Conservation (phyloP, 192 early-diverging fungal species). For the Podila epicladia region DNA sequence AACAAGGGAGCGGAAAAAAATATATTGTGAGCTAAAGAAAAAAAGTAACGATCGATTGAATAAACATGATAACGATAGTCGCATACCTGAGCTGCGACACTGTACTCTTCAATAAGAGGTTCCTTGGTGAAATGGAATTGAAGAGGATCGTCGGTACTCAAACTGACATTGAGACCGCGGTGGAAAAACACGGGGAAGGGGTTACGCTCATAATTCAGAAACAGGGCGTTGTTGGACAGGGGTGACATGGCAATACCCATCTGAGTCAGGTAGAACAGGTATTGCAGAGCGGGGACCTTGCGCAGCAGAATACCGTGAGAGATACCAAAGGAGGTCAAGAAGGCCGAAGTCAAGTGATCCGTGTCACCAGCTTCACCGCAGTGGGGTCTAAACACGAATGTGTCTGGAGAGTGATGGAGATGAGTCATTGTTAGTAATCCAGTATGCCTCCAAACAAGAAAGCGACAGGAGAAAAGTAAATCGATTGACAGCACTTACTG, state of each 20-base stretch:
- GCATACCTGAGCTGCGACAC: constrained; percentile 89
- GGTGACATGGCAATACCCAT: constrained; percentile 99
- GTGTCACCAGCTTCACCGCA: constrained; percentile 97
- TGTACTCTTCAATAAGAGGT: constrained; percentile 97
- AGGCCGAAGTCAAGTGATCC: constrained; percentile 92
- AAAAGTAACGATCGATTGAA: background rate
- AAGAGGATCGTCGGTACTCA: constrained; percentile 96
- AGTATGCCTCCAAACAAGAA: background rate
- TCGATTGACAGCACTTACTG: constrained; percentile 62
- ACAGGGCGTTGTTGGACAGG: constrained; percentile 96
- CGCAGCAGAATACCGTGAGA: constrained; percentile 95
- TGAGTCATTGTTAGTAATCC: background rate
- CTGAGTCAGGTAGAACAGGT: constrained; percentile 95
- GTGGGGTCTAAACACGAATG: constrained; percentile 95
- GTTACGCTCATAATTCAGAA: constrained; percentile 94
- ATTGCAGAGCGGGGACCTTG: constrained; percentile 96
- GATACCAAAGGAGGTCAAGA: constrained; percentile 90
- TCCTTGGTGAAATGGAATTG: constrained; percentile 99
- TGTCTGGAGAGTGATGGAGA: constrained; percentile 59
- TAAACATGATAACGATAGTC: background rate
- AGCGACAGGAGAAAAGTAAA: background rate
- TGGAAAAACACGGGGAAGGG: constrained; percentile 95
- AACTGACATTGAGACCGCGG: constrained; percentile 91
- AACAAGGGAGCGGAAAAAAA: constrained; percentile 3
- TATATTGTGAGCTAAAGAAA: background rate